These are phyloP conservation scores for Vanrija pseudolonga DNA, from an alignment of 1,284 basidiomycete genomes.

Conservation along the genomic window DNA sequence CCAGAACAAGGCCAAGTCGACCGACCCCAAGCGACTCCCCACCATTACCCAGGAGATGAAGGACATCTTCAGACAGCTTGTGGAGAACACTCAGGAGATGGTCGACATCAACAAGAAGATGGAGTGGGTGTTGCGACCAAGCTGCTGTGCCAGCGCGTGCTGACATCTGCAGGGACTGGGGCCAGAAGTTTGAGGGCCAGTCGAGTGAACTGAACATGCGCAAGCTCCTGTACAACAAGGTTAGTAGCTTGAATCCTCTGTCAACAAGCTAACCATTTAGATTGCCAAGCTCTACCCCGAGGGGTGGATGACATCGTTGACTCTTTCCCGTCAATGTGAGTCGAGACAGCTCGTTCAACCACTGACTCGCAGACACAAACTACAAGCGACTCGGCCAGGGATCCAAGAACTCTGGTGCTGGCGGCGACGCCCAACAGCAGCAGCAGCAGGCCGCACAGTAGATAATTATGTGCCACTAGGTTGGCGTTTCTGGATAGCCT, in stretches of 20 bases:
- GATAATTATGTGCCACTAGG: too few species aligned
- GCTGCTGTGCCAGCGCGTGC: too few species aligned
- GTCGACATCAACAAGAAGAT: conserved; percentile 34
- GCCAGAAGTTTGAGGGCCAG: conserved; percentile 25
- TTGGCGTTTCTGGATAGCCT: too few species aligned
- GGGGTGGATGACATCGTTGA: conserved; percentile 30
- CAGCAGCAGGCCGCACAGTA: too few species aligned
- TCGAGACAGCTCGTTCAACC: neutral
- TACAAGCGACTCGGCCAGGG: conserved; percentile 4
- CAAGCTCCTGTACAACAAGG: conserved; percentile 30
- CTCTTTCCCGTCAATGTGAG: conserved; percentile 15
- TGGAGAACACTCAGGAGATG: conserved; percentile 38
- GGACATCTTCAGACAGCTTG: conserved; percentile 37
- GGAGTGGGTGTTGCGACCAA: conserved; percentile 23
- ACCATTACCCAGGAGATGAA: conserved; percentile 35
- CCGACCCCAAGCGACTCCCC: conserved; percentile 28
- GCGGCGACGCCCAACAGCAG: too few species aligned
- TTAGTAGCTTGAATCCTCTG: conserved; percentile 2
- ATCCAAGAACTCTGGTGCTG: too few species aligned
- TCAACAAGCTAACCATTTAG: conserved; percentile 12
- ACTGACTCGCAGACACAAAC: conserved; percentile 7
- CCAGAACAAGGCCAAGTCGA: conserved; percentile 12
- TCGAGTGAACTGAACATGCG: conserved; percentile 26
- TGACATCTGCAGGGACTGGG: conserved; percentile 11
- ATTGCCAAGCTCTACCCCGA: conserved; percentile 41